phyloP scores from a whole-genome alignment of 345 rosid species.

The Draba incana region DNA sequence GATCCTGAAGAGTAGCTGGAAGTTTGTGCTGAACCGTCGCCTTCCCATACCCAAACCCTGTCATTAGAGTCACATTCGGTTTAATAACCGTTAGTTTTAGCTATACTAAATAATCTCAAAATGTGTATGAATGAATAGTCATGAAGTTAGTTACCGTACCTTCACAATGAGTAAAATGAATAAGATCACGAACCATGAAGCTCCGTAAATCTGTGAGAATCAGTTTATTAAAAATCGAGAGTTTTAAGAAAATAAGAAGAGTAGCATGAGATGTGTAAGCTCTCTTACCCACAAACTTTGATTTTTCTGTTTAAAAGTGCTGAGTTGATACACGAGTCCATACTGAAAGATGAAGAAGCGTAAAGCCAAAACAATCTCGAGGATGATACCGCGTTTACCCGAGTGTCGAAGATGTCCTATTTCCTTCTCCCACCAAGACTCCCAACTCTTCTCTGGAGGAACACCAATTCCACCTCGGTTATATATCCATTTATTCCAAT shows the following conservation, averaged over 20 bases:
- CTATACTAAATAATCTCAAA: neutral
- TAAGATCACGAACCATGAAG: conserved; percentile 43
- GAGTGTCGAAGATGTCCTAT: conserved; percentile 60
- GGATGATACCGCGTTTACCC: conserved; percentile 53
- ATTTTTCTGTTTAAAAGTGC: conserved; percentile 39
- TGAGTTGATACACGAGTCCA: conserved; percentile 70
- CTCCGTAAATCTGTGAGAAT: conserved; percentile 42
- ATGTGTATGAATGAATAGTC: neutral
- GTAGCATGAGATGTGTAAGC: conserved; percentile 1
- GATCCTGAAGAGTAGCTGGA: conserved; percentile 75
- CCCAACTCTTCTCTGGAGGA: conserved; percentile 68
- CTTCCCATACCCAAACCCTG: conserved; percentile 78
- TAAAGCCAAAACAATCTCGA: conserved; percentile 55
- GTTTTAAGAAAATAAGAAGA: neutral
- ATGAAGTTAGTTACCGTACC: conserved; percentile 37
- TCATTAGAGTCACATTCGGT: conserved; percentile 6
- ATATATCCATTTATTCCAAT: conserved; percentile 69
- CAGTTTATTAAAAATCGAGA: neutral
- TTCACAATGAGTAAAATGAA: conserved; percentile 43
- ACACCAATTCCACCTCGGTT: conserved; percentile 66
- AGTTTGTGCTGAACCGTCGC: conserved; percentile 65
- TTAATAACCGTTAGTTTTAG: neutral
- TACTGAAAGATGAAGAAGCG: conserved; percentile 68
- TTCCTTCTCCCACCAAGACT: conserved; percentile 81
- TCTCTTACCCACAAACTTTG: conserved; percentile 56